A percentile compares a stretch with the other conserved stretches of the same genome.
These are phyloP conservation scores for Leccinum boreale DNA, from an alignment of 768 basidiomycete species.

Conservation along the genomic window DNA sequence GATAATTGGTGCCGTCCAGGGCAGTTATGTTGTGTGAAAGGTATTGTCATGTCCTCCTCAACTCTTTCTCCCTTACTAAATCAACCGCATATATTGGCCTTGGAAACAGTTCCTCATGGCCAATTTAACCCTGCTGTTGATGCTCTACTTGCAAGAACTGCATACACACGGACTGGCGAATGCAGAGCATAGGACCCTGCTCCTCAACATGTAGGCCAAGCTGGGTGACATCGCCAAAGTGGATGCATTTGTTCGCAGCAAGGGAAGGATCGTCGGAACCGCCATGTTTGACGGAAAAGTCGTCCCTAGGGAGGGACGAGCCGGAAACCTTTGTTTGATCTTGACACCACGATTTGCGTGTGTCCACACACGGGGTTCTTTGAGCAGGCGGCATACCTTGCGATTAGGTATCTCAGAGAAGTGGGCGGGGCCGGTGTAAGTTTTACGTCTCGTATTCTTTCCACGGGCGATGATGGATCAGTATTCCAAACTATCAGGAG, in stretches of 20 bases:
- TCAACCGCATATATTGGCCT: constrained; percentile 5
- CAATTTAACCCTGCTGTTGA: constrained; percentile 92
- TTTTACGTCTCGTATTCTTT: constrained; percentile 10
- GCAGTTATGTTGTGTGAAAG: constrained; percentile 57
- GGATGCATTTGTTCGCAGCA: constrained; percentile 89
- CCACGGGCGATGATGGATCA: neutral
- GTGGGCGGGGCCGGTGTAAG: constrained; percentile 76
- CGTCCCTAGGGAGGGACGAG: constrained; percentile 38
- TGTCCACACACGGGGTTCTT: constrained; percentile 96
- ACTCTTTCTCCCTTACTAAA: neutral
- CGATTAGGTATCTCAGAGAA: constrained; percentile 75
- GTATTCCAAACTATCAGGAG: constrained; percentile 47
- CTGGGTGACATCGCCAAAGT: constrained; percentile 87
- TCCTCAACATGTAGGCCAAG: constrained; percentile 97
- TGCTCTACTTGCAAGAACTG: constrained; percentile 93
- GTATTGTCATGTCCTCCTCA: constrained; percentile 36
- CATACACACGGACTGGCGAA: constrained; percentile 83
- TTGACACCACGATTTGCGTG: constrained; percentile 95
- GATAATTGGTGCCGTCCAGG: constrained; percentile 66
- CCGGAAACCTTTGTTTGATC: constrained; percentile 87
- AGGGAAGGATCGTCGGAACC: constrained; percentile 48
- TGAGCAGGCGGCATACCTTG: constrained; percentile 91
- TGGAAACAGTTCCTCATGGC: constrained; percentile 83
- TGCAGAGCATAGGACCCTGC: constrained; percentile 92
- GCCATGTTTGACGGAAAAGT: constrained; percentile 16